Percentiles rank a stretch among this genome's conserved stretches.
phyloP scores from a whole-genome alignment of 2,329 filamentous ascomycete genomes.

The Aspergillus cejpii region DNA sequence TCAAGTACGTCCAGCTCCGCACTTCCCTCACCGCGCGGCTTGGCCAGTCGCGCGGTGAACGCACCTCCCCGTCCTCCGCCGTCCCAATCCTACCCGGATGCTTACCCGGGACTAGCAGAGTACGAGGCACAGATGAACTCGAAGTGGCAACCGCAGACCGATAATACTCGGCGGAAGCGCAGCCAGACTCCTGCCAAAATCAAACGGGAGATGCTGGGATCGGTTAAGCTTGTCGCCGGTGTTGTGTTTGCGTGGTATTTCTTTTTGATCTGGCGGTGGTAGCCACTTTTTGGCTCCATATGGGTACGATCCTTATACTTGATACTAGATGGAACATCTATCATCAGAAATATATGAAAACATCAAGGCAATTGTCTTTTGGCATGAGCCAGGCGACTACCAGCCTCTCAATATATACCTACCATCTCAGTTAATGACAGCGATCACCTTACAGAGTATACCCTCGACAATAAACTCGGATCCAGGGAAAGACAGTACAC shows the following conservation, averaged over 20 bases:
- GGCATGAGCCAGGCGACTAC: too few relatives aligned
- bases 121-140: constrained; percentile 19
- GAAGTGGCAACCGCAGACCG: constrained; percentile 24
- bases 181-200: constrained; percentile 39
- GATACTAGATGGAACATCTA: too few relatives aligned
- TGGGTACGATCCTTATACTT: too few relatives aligned
- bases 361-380: too few relatives aligned
- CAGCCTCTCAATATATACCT: too few relatives aligned
- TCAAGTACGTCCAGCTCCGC: constrained; percentile 32
- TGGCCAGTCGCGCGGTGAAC: constrained; percentile 26
- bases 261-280: constrained; percentile 61
- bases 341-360: too few relatives aligned
- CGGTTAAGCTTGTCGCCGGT: constrained; percentile 56
- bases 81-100: constrained; percentile 15
- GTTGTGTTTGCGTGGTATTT: constrained; percentile 59
- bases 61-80: constrained; percentile 17
- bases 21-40: constrained; percentile 21
- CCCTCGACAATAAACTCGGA: too few relatives aligned
- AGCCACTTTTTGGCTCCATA: constrained; percentile 12
- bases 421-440: too few relatives aligned
- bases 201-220: constrained; percentile 55
- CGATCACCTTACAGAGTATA: too few relatives aligned
- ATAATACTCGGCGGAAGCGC: constrained; percentile 15
- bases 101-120: constrained; percentile 20
- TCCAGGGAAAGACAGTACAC: too few relatives aligned